A percentile compares a stretch with the other conserved stretches of the same genome.
Evolutionary conservation across 2,329 filamentous ascomycete genomes (phyloP).

Genomic region (Arthrobotrys megalospora): DNA sequence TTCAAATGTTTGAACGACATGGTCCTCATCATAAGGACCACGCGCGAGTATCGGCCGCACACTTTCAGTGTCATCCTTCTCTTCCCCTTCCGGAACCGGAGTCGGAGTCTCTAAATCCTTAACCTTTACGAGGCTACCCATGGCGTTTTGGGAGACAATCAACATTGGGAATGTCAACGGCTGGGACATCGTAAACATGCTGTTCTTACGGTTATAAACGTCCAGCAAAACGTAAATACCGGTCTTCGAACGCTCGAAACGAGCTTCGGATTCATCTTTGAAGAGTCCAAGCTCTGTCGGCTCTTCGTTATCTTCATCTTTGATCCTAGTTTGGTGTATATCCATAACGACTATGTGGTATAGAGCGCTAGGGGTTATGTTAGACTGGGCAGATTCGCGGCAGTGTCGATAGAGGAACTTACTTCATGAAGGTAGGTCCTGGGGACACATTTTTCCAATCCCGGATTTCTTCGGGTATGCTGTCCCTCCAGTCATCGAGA

Average conservation of each 20-base stretch:
- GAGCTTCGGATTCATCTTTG: conserved; percentile 39
- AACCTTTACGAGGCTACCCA: conserved; percentile 35
- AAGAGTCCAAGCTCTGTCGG: conserved; percentile 29
- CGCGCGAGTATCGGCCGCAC: conserved; percentile 6
- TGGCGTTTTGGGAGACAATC: conserved; percentile 50
- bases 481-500: conserved; percentile 49
- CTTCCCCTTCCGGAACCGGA: conserved; percentile 29
- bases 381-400: neutral
- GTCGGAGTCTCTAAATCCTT: conserved; percentile 33
- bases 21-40: conserved; percentile 51
- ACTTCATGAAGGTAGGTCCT: conserved; percentile 47
- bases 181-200: conserved; percentile 55
- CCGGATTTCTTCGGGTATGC: conserved; percentile 26
- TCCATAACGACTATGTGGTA: conserved; percentile 36
- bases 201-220: conserved; percentile 31
- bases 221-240: conserved; percentile 44
- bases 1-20: conserved; percentile 42
- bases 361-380: conserved; percentile 10
- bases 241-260: conserved; percentile 39
- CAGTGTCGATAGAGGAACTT: neutral
- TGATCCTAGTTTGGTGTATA: conserved; percentile 48
- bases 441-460: conserved; percentile 30
- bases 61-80: neutral
- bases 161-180: conserved; percentile 42
- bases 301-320: conserved; percentile 38